Percentiles rank a stretch among this genome's conserved stretches.
Conservation (phyloP, 441 rosid species). For the Cnidoscolus chayamansa region DNA sequence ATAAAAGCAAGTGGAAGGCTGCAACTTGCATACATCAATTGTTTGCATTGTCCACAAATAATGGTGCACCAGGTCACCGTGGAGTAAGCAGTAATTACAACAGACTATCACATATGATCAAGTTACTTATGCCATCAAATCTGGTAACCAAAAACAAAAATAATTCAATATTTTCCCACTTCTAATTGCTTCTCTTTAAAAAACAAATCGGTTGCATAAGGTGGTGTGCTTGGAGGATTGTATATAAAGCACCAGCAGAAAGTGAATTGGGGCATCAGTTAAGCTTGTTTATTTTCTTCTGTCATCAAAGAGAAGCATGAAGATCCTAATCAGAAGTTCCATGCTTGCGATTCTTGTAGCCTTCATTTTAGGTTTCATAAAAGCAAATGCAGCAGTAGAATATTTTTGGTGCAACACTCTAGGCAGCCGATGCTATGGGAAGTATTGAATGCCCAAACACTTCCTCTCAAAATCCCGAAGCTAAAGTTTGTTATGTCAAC, state of each 20-base stretch:
- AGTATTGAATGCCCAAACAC: constrained; percentile 29
- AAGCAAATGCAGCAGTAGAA: constrained; percentile 18
- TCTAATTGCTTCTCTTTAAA: background rate
- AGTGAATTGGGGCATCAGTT: background rate
- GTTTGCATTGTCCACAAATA: too few relatives aligned
- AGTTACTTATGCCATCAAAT: background rate
- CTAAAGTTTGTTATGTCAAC: constrained; percentile 32
- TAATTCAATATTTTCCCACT: background rate
- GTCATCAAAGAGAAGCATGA: background rate
- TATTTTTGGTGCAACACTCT: background rate
- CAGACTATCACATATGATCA: too few relatives aligned
- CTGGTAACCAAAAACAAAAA: background rate
- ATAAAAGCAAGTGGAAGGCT: too few relatives aligned
- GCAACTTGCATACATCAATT: too few relatives aligned
- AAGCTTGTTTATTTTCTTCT: background rate
- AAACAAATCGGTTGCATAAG: background rate
- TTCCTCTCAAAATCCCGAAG: constrained; percentile 5
- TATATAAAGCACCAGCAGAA: background rate
- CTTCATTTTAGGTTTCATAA: constrained; percentile 14
- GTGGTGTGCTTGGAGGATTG: too few relatives aligned
- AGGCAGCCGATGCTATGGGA: constrained; percentile 23
- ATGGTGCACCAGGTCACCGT: too few relatives aligned
- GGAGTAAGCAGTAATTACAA: too few relatives aligned
- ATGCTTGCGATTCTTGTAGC: constrained; percentile 7
- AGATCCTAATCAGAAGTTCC: background rate